Percentiles rank a stretch among this genome's conserved stretches.
These are phyloP conservation scores for Fusarium ambrosium DNA, from an alignment of 2,329 filamentous ascomycete genomes.

Conservation along the genomic window DNA sequence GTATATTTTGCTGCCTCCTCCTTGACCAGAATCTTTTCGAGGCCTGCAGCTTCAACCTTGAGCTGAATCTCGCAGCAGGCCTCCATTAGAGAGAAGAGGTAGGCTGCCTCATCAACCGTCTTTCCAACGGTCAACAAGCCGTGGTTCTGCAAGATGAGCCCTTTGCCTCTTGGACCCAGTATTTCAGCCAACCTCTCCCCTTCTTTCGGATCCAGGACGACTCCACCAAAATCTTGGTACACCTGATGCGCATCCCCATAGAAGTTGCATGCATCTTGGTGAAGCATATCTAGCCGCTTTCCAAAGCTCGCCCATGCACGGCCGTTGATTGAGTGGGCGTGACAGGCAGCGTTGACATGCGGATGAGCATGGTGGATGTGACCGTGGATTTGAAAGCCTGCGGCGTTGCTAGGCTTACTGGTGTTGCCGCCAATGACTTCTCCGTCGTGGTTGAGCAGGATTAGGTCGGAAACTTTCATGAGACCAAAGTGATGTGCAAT, in stretches of 20 bases:
- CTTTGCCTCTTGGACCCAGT: slow-evolving; percentile 70
- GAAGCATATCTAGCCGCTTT: slow-evolving; percentile 77
- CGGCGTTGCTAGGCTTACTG: background rate
- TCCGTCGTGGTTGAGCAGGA: background rate
- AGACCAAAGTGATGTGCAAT: background rate
- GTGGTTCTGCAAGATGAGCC: slow-evolving; percentile 77
- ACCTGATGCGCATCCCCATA: slow-evolving; percentile 70
- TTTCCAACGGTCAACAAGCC: slow-evolving; percentile 77
- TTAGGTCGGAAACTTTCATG: background rate
- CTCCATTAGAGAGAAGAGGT: slow-evolving; percentile 68
- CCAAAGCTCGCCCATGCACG: slow-evolving; percentile 78
- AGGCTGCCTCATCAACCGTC: slow-evolving; percentile 82
- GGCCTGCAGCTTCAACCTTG: background rate
- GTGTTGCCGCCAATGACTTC: background rate
- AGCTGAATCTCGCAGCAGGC: background rate
- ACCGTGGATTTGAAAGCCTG: background rate
- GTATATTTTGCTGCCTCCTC: background rate
- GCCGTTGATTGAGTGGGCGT: slow-evolving; percentile 75
- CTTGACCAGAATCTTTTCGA: background rate
- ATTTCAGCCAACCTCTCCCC: slow-evolving; percentile 57
- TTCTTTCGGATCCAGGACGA: background rate
- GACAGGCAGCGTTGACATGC: slow-evolving; percentile 69
- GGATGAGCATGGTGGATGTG: background rate
- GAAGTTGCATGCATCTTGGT: slow-evolving; percentile 75
- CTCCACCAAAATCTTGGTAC: slow-evolving; percentile 66